These are phyloP conservation scores for Lojkania enalia DNA, from an alignment of 2,329 filamentous ascomycete genomes.

Conservation along the genomic window DNA sequence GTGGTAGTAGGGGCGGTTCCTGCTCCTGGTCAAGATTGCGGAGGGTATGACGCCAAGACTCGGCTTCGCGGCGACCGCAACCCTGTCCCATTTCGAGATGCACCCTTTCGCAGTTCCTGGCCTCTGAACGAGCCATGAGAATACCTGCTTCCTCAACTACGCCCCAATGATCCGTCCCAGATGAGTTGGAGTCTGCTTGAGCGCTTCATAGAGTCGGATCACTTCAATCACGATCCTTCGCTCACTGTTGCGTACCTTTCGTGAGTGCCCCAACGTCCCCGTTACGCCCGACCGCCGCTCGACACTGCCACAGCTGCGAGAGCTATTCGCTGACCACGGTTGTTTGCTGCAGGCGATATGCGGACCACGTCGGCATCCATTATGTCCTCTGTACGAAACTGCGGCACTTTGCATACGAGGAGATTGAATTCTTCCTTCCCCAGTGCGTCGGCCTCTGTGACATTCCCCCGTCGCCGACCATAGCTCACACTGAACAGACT, in stretches of 20 bases:
- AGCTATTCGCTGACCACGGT: constrained; percentile 23
- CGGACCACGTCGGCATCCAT: constrained; percentile 86
- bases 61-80: background rate
- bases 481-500: constrained; percentile 48
- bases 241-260: constrained; percentile 86
- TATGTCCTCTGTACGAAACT: constrained; percentile 88
- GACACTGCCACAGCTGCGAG: constrained; percentile 16
- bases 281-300: too few relatives aligned
- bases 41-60: background rate
- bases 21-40: too few relatives aligned
- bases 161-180: constrained; percentile 46
- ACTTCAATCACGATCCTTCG: constrained; percentile 90
- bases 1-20: too few relatives aligned
- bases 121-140: constrained; percentile 14
- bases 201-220: constrained; percentile 89
- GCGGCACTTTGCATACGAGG: constrained; percentile 85
- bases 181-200: constrained; percentile 81
- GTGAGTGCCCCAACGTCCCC: constrained; percentile 62
- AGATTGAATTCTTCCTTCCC: constrained; percentile 90
- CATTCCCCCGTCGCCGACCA: constrained; percentile 7
- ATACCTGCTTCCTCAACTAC: constrained; percentile 18
- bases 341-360: constrained; percentile 68
- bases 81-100: constrained; percentile 1
- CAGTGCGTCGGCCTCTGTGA: constrained; percentile 46
- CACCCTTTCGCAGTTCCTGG: constrained; percentile 24